phyloP scores from a whole-genome alignment of 208 protist genomes.

The Crithidia acanthocephali region DNA sequence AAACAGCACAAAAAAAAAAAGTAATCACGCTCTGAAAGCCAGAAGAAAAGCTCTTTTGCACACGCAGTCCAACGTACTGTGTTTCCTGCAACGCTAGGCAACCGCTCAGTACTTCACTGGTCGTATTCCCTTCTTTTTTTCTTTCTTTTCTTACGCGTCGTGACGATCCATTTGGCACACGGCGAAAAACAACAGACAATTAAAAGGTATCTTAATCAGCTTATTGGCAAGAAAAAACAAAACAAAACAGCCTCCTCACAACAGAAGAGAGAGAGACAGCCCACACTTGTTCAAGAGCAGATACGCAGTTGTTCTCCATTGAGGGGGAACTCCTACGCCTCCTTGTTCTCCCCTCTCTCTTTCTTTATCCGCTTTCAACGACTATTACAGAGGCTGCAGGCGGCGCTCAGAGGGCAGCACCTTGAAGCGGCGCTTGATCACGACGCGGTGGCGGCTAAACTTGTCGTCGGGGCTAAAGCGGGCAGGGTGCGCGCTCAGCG shows the following conservation, averaged over 20 bases:
- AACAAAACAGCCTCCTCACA: neutral
- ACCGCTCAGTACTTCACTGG: no score
- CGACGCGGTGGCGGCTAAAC: conserved; percentile 91
- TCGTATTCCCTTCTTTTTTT: no score
- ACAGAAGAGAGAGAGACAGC: neutral
- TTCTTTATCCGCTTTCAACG: conserved; percentile 3
- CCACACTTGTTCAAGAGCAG: neutral
- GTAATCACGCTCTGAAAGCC: no score
- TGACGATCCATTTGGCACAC: neutral
- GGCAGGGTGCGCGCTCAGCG: conserved; percentile 91
- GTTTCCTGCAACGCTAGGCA: no score
- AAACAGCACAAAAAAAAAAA: no score
- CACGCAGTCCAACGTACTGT: no score
- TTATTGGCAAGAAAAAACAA: conserved; percentile 8
- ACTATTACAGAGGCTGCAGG: conserved; percentile 68
- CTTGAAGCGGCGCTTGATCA: conserved; percentile 94
- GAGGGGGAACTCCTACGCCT: neutral
- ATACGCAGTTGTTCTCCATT: no score
- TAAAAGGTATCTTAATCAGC: conserved; percentile 3
- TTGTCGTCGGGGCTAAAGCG: conserved; percentile 95
- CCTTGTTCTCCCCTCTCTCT: conserved; percentile 2
- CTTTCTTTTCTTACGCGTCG: neutral
- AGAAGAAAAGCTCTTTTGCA: no score
- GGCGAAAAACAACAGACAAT: neutral
- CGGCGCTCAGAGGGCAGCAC: conserved; percentile 76